phyloP scores from a whole-genome alignment of 2,329 filamentous ascomycete species.

The Thermoascus crustaceus region DNA sequence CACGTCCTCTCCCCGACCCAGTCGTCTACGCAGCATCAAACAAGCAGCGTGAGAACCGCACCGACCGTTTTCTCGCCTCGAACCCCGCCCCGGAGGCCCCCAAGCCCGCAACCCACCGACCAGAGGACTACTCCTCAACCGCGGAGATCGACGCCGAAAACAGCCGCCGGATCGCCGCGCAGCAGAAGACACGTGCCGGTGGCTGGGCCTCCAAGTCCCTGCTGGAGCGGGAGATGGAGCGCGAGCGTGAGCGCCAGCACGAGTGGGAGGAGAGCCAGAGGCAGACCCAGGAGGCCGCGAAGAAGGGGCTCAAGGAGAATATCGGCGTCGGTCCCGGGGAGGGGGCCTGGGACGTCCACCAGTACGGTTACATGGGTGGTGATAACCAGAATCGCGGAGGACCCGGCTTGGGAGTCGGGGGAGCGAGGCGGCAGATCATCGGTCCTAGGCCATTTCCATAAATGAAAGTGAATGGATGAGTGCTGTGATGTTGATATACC shows the following conservation, averaged over 20 bases:
- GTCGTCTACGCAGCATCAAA: conserved; percentile 23
- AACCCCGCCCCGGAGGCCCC: conserved; percentile 43
- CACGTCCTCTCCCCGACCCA: conserved; percentile 42
- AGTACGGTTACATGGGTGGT: conserved; percentile 56
- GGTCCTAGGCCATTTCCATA: conserved; percentile 48
- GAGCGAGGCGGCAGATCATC: conserved; percentile 53
- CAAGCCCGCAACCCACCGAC: conserved; percentile 30
- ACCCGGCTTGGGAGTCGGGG: conserved; percentile 45
- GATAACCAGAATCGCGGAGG: conserved; percentile 53
- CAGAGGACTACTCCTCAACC: conserved; percentile 43
- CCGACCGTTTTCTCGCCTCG: conserved; percentile 48
- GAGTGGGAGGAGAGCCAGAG: conserved; percentile 58
- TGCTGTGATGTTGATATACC: too few relatives aligned
- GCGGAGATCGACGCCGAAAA: conserved; percentile 51
- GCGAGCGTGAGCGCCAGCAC: conserved; percentile 54
- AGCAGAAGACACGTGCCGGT: conserved; percentile 50
- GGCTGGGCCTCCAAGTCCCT: conserved; percentile 57
- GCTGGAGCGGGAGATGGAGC: conserved; percentile 59
- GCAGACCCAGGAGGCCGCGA: conserved; percentile 39
- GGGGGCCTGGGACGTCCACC: conserved; percentile 53
- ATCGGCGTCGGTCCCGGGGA: conserved; percentile 42
- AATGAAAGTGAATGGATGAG: too few relatives aligned
- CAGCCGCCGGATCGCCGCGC: conserved; percentile 45
- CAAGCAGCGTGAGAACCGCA: conserved; percentile 35
- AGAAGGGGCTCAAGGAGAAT: conserved; percentile 31